Evolutionary conservation across 1,139 yeast species (phyloP).

Genomic region (Candida pseudoviswanathii): DNA sequence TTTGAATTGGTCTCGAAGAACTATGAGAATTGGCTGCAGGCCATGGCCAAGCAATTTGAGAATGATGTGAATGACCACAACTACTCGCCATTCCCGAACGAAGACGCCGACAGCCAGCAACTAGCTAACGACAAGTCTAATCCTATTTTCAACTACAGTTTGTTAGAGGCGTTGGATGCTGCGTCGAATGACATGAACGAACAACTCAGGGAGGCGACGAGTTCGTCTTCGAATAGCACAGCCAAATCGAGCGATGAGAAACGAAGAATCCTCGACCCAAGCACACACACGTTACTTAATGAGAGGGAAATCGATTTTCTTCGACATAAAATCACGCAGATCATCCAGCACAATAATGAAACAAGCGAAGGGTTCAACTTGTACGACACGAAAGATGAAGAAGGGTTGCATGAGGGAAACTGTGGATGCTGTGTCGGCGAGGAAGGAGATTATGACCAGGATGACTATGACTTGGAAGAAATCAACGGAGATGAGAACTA

Average conservation of each 20-base stretch:
- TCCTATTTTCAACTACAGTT: slow-evolving; percentile 33
- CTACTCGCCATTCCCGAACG: slow-evolving; percentile 36
- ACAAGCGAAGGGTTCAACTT: slow-evolving; percentile 35
- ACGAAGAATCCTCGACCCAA: slow-evolving; percentile 9
- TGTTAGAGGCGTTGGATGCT: slow-evolving; percentile 35
- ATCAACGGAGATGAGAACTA: slow-evolving; percentile 24
- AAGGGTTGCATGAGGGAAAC: slow-evolving; percentile 39
- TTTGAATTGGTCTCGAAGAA: slow-evolving; percentile 40
- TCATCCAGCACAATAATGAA: slow-evolving; percentile 19
- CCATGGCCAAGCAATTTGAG: slow-evolving; percentile 29
- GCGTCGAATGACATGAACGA: slow-evolving; percentile 20
- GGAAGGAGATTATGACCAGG: slow-evolving; percentile 25
- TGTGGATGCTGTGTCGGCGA: slow-evolving; percentile 20
- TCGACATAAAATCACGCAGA: slow-evolving; percentile 30
- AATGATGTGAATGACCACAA: slow-evolving; percentile 22
- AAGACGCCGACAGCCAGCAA: slow-evolving; percentile 15
- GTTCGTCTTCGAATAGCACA: neutral
- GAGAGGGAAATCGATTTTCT: slow-evolving; percentile 37
- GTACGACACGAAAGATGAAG: slow-evolving; percentile 46
- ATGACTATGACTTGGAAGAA: slow-evolving; percentile 44
- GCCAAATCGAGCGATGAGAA: slow-evolving; percentile 1
- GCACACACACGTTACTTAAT: slow-evolving; percentile 23
- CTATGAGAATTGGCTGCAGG: slow-evolving; percentile 43
- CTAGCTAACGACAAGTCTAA: slow-evolving; percentile 15
- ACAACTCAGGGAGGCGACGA: slow-evolving; percentile 4